Evolutionary conservation across 768 basidiomycete genomes (phyloP).

Genomic region (Arthromyces matolae): DNA sequence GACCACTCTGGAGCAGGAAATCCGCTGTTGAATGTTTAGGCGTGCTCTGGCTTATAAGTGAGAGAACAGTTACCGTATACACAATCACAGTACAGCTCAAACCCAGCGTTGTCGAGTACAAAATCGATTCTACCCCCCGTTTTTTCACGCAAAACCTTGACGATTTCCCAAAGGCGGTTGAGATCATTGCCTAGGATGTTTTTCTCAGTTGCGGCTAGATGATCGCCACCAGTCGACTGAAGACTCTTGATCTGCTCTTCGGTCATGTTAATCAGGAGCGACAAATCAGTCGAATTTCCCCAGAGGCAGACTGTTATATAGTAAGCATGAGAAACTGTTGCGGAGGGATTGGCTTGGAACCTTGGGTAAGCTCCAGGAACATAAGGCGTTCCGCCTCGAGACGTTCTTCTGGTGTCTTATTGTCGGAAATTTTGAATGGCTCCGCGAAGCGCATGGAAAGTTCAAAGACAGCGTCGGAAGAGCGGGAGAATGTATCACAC

Average conservation of each 20-base stretch:
- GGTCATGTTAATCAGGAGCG: constrained; percentile 94
- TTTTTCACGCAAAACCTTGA: constrained; percentile 64
- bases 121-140: constrained; percentile 78
- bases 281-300: constrained; percentile 96
- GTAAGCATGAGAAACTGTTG: constrained; percentile 1
- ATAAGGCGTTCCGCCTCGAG: constrained; percentile 75
- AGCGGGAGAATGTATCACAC: constrained; percentile 96
- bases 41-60: background rate
- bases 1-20: constrained; percentile 87
- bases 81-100: constrained; percentile 85
- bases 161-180: constrained; percentile 64
- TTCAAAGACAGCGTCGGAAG: constrained; percentile 89
- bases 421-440: constrained; percentile 63
- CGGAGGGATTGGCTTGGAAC: constrained; percentile 42
- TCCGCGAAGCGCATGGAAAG: constrained; percentile 88
- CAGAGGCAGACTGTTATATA: constrained; percentile 73
- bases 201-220: constrained; percentile 92
- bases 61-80: constrained; percentile 63
- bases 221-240: constrained; percentile 96
- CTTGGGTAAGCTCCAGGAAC: constrained; percentile 92
- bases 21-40: constrained; percentile 54
- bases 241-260: constrained; percentile 95
- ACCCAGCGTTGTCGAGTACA: constrained; percentile 83
- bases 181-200: constrained; percentile 92
- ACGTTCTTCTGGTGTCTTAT: constrained; percentile 49